Evolutionary conservation across 2,329 filamentous ascomycete genomes (phyloP).

Genomic region (Albophoma yamanashiensis): DNA sequence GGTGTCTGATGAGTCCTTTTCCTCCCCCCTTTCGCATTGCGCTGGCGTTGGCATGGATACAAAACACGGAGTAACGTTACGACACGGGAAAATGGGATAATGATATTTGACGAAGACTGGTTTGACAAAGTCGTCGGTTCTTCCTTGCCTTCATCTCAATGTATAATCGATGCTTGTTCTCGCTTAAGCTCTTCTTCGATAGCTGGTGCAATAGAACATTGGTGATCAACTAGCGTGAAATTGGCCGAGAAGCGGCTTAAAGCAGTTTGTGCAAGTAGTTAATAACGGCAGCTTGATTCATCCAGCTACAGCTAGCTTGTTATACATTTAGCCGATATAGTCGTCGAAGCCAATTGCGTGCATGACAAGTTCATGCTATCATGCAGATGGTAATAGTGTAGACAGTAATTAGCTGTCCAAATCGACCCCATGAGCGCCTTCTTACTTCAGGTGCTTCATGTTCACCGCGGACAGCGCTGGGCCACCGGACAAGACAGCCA

Average conservation of each 20-base stretch:
- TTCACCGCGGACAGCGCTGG: constrained; percentile 53
- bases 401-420: background rate
- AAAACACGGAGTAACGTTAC: background rate
- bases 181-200: no score
- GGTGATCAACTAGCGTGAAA: background rate
- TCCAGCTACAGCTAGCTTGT: no score
- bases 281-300: no score
- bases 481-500: constrained; percentile 42
- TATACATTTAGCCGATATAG: no score
- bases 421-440: background rate
- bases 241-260: background rate
- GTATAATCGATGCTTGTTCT: background rate
- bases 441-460: constrained; percentile 33
- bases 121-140: background rate
- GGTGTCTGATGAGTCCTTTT: background rate
- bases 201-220: background rate
- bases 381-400: constrained; percentile 3
- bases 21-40: background rate
- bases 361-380: background rate
- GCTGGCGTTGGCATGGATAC: background rate
- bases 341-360: background rate
- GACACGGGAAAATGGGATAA: background rate
- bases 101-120: background rate
- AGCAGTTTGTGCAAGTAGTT: background rate
- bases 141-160: background rate